Conservation (phyloP, 2,329 filamentous ascomycete species). For the Fusarium sp. region DNA sequence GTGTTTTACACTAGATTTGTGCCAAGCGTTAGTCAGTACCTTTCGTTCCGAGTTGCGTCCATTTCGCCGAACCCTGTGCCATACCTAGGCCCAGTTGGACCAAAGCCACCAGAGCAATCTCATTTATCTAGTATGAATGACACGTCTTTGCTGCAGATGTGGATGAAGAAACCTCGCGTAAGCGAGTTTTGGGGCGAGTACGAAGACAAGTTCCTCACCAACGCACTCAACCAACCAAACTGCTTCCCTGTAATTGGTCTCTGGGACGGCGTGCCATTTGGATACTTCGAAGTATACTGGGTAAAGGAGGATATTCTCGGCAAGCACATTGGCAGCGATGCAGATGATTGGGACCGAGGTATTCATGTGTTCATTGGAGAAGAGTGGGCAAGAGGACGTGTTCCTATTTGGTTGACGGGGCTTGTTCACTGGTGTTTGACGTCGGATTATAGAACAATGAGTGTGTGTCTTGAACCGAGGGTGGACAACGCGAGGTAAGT, state of each 20-base stretch:
- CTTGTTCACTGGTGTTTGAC: conserved; percentile 88
- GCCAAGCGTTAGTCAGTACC: conserved; percentile 82
- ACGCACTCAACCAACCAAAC: conserved; percentile 73
- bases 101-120: conserved; percentile 52
- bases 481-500: conserved; percentile 89
- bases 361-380: conserved; percentile 91
- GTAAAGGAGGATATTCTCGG: conserved; percentile 90
- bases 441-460: conserved; percentile 82
- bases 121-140: conserved; percentile 63
- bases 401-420: conserved; percentile 84
- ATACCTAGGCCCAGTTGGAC: conserved; percentile 69
- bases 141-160: conserved; percentile 75
- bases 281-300: conserved; percentile 99
- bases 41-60: conserved; percentile 88
- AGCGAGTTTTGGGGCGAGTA: conserved; percentile 84
- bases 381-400: conserved; percentile 87
- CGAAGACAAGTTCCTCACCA: conserved; percentile 73
- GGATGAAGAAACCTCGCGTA: conserved; percentile 90
- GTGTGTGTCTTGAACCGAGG: conserved; percentile 86
- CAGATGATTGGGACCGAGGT: conserved; percentile 86
- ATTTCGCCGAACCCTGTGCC: conserved; percentile 71
- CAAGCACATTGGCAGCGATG: conserved; percentile 71
- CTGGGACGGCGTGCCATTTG: conserved; percentile 96
- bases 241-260: conserved; percentile 92
- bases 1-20: conserved; percentile 91